Conservation (phyloP, 768 basidiomycete species). For the Daedaleopsis nitida region DNA sequence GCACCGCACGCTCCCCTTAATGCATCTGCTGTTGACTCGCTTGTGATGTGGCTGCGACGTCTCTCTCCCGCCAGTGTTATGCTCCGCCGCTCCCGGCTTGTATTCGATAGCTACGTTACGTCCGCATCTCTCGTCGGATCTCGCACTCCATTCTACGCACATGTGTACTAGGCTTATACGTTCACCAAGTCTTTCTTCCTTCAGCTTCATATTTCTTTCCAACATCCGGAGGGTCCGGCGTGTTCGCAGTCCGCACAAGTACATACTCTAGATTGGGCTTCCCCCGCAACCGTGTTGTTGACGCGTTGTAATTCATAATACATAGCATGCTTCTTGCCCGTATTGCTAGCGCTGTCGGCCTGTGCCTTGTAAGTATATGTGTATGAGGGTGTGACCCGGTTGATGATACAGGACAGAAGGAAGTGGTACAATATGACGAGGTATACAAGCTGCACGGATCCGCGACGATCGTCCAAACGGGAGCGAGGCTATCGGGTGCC, state of each 20-base stretch:
- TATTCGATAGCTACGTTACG: conserved; percentile 17
- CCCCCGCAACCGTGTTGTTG: conserved; percentile 3
- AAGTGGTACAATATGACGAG: conserved; percentile 16
- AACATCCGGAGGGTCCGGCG: background rate
- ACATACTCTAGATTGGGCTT: conserved; percentile 1
- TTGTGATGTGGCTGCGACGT: background rate
- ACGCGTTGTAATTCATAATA: conserved; percentile 13
- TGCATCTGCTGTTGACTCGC: conserved; percentile 15
- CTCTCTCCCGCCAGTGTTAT: background rate
- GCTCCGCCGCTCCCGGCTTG: conserved; percentile 6
- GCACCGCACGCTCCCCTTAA: background rate
- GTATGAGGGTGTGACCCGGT: conserved; percentile 3
- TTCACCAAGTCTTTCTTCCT: no score
- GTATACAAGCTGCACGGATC: conserved; percentile 14
- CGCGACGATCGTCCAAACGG: background rate
- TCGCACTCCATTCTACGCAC: no score
- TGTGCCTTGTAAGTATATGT: background rate
- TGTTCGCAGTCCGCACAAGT: background rate
- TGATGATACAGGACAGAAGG: conserved; percentile 18
- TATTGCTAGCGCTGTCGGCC: background rate
- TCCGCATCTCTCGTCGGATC: background rate
- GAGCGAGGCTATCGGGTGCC: no score
- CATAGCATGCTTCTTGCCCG: background rate
- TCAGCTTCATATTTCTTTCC: no score
- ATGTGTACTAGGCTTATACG: background rate